Base-by-base conservation (phyloP, 176 grass and related monocot species). In the Oryza rufipogon region DNA sequence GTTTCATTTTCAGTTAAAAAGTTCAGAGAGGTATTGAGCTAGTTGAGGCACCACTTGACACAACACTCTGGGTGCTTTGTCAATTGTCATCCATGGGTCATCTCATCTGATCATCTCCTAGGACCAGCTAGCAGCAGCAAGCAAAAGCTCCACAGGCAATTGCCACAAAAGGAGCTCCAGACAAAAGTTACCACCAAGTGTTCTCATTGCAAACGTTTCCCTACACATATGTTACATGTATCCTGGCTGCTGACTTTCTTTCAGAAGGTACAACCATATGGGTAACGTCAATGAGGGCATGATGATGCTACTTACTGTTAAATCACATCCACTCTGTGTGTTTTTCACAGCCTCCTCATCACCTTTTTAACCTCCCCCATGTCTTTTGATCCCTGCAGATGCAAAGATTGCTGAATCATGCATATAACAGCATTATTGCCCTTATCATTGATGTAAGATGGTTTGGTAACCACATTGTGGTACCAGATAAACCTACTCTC, bases 181-280 rank as follows among this genome's bases (percentile, higher is more conserved):
- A 83, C 75, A 91, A 84, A 90, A 80, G 89, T 80, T 76, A 38
- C 64, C 42, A 42, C 20, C 20, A 7, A 7, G 54, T 58, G 58
- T 66, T 70, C 71, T 80, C 89, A 84, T 71, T 76, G 76, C 64
- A 79, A 51, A 49, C 47, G 12, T 66, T 83, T 83, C 84, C 84
- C 88, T 68, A 86, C 84, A 75, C 84, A 75, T 58, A 61, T 61
- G 30, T 32, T 32, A 32, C 30, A 3, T 32, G 20, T 23, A 54
- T 70, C 39, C 80, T 64, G 77, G 67, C 42, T 49, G 49, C 14
- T 34, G 20, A 41, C 80, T 91, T 87, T 83, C 41, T 87, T 87
- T 87, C 89, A 87, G 85, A 87, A 87, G 75, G 85, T 87, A 87
- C 85, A 42, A 87, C 85, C 85, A 42, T 68, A 80, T 41, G 34